These are phyloP conservation scores for Cutaneotrichosporon mucoides DNA, from an alignment of 1,284 basidiomycete genomes.

Conservation along the genomic window DNA sequence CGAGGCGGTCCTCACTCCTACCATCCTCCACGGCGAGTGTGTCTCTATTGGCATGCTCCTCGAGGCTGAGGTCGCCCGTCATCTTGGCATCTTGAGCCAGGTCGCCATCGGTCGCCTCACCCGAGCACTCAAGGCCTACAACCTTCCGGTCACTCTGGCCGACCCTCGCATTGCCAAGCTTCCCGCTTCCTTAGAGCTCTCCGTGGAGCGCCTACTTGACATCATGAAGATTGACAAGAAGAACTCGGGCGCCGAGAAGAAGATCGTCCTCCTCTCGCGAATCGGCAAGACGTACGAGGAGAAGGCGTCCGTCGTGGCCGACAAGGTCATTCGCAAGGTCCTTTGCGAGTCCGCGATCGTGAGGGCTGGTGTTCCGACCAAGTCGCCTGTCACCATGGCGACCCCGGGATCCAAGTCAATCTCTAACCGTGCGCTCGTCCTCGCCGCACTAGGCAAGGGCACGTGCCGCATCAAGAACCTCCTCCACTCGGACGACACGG, in stretches of 20 bases:
- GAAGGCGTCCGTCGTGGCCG: conserved; percentile 79
- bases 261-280: conserved; percentile 83
- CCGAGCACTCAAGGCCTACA: conserved; percentile 77
- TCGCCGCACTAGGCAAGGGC: conserved; percentile 86
- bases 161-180: conserved; percentile 71
- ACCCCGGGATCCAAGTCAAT: conserved; percentile 97
- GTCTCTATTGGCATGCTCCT: conserved; percentile 89
- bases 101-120: conserved; percentile 83
- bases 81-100: conserved; percentile 77
- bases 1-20: conserved; percentile 85
- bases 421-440: conserved; percentile 89
- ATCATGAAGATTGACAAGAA: conserved; percentile 96
- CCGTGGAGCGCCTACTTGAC: conserved; percentile 79
- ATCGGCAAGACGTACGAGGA: conserved; percentile 92
- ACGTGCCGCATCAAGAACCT: conserved; percentile 86
- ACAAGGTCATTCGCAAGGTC: conserved; percentile 73
- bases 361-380: conserved; percentile 61
- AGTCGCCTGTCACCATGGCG: conserved; percentile 73
- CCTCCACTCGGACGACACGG: conserved; percentile 95
- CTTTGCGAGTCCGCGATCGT: conserved; percentile 73
- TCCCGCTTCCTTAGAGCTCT: conserved; percentile 66
- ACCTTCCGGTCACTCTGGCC: conserved; percentile 71
- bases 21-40: conserved; percentile 89
- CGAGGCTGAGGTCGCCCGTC: conserved; percentile 86
- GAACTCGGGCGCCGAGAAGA: conserved; percentile 82